These are phyloP conservation scores for Aethionema arabicum DNA, from an alignment of 345 rosid species.

Conservation along the genomic window DNA sequence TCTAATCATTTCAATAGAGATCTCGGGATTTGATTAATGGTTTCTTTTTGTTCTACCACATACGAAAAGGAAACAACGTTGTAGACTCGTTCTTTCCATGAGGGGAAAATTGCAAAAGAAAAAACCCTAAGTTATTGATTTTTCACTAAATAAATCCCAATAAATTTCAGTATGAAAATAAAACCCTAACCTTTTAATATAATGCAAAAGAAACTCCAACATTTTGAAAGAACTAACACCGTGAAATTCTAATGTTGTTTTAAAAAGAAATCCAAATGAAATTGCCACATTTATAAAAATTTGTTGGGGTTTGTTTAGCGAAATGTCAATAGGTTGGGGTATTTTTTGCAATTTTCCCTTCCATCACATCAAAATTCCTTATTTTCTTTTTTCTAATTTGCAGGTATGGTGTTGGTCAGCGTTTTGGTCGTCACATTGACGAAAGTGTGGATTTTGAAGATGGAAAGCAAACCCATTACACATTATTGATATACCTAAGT, in stretches of 20 bases:
- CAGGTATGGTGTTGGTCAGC: constrained; percentile 88
- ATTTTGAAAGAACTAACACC: too few relatives aligned
- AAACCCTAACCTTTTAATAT: not conserved
- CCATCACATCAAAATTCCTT: not conserved
- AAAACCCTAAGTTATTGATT: too few relatives aligned
- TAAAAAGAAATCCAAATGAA: too few relatives aligned
- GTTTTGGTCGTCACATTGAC: constrained; percentile 84
- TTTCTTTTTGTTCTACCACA: not conserved
- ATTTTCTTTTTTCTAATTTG: constrained; percentile 18
- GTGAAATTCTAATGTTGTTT: too few relatives aligned
- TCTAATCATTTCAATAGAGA: not conserved
- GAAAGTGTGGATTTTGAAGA: constrained; percentile 73
- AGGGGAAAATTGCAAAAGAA: not conserved
- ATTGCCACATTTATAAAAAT: too few relatives aligned
- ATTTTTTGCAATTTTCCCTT: too few relatives aligned
- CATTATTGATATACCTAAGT: constrained; percentile 81
- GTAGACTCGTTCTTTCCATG: not conserved
- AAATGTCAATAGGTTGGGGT: too few relatives aligned
- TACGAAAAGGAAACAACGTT: not conserved
- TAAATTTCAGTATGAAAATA: not conserved
- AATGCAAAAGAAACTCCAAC: too few relatives aligned
- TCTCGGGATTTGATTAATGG: not conserved
- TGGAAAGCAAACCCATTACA: constrained; percentile 73
- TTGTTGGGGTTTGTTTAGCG: too few relatives aligned
- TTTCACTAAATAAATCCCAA: too few relatives aligned